Base-by-base conservation (phyloP, 2,329 filamentous ascomycete species). In the Madurella fahalii region DNA sequence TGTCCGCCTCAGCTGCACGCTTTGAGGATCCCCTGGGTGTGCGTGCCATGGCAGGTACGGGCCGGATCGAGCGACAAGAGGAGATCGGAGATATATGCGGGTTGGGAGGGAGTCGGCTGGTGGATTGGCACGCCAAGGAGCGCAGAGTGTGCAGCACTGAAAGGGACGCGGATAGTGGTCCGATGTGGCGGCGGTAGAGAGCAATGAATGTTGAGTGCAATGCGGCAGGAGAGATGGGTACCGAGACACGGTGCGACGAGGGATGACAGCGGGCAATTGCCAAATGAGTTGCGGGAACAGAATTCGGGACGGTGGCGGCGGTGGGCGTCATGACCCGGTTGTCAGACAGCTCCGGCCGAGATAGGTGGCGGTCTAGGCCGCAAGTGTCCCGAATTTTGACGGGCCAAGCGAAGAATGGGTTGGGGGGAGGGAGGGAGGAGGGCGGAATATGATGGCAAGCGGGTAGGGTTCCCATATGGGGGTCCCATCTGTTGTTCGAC, bases 191-290 rank as follows among this genome's bases (percentile, higher is more conserved):
- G 34, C 16, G 18, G 9, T 30, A 30, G 30, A 15, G 42, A 16
- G 39, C 17, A 13, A 31, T 31, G 4, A 8, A 15, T 37, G 13
- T 13, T 25, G 20, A 17, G 47, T 31, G 46, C 30, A 39, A 16
- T 16, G 25, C 17, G 5, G 17, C 15, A 5, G 37, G 5, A 13
- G 37, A 37, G 30, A 47, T 25, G 17, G 34, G 48, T 13, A 43
- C n/a, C 40, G 48, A 48, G 44, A 40, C 44, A 47, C 48, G 40
- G 44, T 40, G 53, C 40, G 44, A 45, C 32, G 43, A 20, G 48
- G 31, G 39, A 32, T 3, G 31, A 32, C 8, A 18, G 15, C 12
- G 40, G 48, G 18, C 20, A 43, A 51, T 47, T 44, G 53, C 32
- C 43, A 34, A 50, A 54, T 37, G 41, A 40, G n/a, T 20, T 16